Base-by-base conservation (phyloP, 208 protist species). In the Leishmania amazonensis region DNA sequence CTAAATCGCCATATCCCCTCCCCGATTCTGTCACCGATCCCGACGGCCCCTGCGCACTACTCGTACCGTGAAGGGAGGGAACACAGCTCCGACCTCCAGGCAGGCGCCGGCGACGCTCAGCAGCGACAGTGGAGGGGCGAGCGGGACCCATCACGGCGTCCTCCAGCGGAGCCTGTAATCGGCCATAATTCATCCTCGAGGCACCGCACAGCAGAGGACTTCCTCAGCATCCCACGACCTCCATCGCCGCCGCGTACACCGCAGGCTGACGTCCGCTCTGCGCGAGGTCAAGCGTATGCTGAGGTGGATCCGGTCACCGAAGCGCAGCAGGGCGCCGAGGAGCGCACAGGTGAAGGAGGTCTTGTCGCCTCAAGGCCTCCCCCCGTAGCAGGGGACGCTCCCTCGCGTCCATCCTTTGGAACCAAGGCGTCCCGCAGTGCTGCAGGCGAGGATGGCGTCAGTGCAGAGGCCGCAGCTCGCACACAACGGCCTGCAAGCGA, bases 11-110 rank as follows among this genome's bases (percentile, higher is more conserved):
- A 80, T n/a, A 40, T 86, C 5, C n/a, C 73, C 47, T 75, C 83
- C 31, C 83, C 79, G 3, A 79, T 62, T 62, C 54, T 74, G n/a
- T 85, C 83, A 11, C 83, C 72, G 49, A 79, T 80, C 40, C 78
- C 83, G 3, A 47, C 47, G 1, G 83, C 38, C 38, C 73, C 83
- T 19, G 54, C 64, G 40, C 67, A 80, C 57, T 51, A 83, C 53
- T 83, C 83, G 42, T 76, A 80, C 49, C 78, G 42, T 24, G 78
- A 82, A 5, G 78, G 81, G 64, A 17, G 9, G 3, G 24, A 54
- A 40, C 8, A 54, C 15, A 74, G 51, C 24, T 19, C 24, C 28
- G 17, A 38, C 70, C 35, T 24, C 24, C 31, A 15, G 21, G 13
- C 21, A 51, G 24, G 70, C 45, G 40, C 24, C 70, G 70, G 21